phyloP scores from a whole-genome alignment of 202 grass and related monocot genomes.

The Saccharum hybrid region DNA sequence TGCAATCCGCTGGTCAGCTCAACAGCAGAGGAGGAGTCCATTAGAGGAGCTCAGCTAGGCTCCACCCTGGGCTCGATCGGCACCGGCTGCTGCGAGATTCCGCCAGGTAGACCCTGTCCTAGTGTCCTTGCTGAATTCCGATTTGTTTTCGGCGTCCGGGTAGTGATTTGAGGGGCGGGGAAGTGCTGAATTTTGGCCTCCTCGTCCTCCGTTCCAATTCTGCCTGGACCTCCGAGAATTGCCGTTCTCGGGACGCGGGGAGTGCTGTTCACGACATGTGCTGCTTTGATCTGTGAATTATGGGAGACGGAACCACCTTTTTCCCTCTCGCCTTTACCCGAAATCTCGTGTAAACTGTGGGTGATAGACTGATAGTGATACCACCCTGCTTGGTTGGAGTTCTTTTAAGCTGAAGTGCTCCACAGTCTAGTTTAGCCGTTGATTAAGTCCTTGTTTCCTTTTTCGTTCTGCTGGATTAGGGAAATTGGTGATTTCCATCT shows the following conservation, averaged over 20 bases:
- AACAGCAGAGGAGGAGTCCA: constrained; percentile 24
- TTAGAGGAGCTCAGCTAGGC: constrained; percentile 38
- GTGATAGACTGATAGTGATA: neutral
- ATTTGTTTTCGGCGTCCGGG: neutral
- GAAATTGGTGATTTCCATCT: constrained; percentile 12
- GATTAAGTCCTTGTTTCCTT: constrained; percentile 8
- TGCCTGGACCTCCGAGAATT: constrained; percentile 25
- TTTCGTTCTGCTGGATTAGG: constrained; percentile 34
- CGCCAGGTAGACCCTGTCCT: constrained; percentile 41
- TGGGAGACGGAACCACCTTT: neutral
- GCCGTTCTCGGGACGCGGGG: constrained; percentile 21
- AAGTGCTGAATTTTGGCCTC: constrained; percentile 34
- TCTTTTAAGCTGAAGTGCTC: constrained; percentile 18
- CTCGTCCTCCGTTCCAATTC: constrained; percentile 2
- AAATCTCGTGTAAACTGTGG: constrained; percentile 16
- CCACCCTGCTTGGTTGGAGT: constrained; percentile 19
- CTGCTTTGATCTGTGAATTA: constrained; percentile 46
- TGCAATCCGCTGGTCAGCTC: constrained; percentile 26
- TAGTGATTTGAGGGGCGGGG: constrained; percentile 32
- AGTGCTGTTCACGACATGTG: constrained; percentile 30
- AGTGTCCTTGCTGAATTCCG: constrained; percentile 24
- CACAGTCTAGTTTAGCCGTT: constrained; percentile 30
- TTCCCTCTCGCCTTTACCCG: neutral
- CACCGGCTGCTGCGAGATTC: constrained; percentile 39
- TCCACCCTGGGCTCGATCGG: constrained; percentile 36